These are phyloP conservation scores for Macadamia integrifolia DNA, from an alignment of 164 flowering plant genomes.

Conservation along the genomic window DNA sequence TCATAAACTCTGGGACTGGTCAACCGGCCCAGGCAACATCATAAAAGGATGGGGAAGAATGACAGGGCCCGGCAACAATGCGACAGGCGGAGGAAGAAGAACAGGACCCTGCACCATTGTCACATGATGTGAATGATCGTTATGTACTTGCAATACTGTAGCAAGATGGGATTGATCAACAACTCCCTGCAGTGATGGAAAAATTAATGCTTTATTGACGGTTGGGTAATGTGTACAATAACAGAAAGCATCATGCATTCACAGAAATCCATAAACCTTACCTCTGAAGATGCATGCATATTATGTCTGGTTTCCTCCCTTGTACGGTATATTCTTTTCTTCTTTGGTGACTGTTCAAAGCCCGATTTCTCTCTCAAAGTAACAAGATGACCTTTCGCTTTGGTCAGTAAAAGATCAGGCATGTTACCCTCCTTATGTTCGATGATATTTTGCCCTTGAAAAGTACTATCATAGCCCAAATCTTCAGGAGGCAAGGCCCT, in stretches of 20 bases:
- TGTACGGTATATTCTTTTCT: slow-evolving; percentile 16
- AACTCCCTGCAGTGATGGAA: slow-evolving; percentile 10
- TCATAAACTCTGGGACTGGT: slow-evolving; percentile 7
- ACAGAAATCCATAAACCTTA: background rate
- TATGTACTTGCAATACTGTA: slow-evolving; percentile 7
- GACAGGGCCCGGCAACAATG: slow-evolving; percentile 9
- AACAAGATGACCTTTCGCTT: slow-evolving; percentile 12
- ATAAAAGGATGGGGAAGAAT: slow-evolving; percentile 11
- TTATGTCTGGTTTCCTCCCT: slow-evolving; percentile 16
- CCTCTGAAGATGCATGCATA: slow-evolving; percentile 13
- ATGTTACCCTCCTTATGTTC: slow-evolving; percentile 6
- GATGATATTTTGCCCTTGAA: slow-evolving; percentile 10
- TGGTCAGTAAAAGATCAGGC: slow-evolving; percentile 10
- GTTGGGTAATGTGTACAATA: no score
- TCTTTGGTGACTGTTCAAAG: slow-evolving; percentile 11
- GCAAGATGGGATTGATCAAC: slow-evolving; percentile 12
- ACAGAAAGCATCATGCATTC: background rate
- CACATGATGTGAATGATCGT: slow-evolving; percentile 8
- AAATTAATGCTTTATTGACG: background rate
- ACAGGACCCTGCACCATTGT: slow-evolving; percentile 7
- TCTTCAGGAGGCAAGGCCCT: slow-evolving; percentile 9
- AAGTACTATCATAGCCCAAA: slow-evolving; percentile 8
- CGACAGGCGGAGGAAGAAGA: slow-evolving; percentile 7
- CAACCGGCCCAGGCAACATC: slow-evolving; percentile 14
- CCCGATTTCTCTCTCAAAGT: slow-evolving; percentile 15